Evolutionary conservation across 306 rosid genomes (phyloP), one percentile per base, ranked within the genome.

Genomic region (Cucumis melo): DNA sequence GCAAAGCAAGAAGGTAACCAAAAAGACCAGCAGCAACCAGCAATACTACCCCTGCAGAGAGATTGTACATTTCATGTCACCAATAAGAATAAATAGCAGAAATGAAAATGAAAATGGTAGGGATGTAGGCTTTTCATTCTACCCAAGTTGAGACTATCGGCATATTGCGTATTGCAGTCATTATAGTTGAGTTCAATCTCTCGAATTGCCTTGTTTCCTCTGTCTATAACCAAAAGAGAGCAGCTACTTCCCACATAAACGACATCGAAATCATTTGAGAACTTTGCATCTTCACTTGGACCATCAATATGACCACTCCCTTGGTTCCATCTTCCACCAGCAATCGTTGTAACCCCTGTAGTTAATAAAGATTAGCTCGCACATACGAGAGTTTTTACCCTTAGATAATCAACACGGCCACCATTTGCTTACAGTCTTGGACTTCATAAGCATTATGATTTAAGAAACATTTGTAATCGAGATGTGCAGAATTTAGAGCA

Each of bases 231-330:
- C 88, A 95, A 82, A 79, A 95, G 98, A 78, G 96, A 90, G 84
- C 99, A 95, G 61, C 87, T 95, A 78, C 89, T 92, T 51, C 84
- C 87, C 67, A 83, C 82, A 83, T 92, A 95, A 79, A 90, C 80
- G 57, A 95, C 80, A 79, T 92, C 97, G 73, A 95, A 95, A 82
- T 95, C 98, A 59, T 85, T 87, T 62, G 99, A 95, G 64, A 95
- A 95, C 71, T 88, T 95, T 23, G 99, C 98, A 73, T 95, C 98
- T 78, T 95, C 99, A 89, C 98, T 87, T 75, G 97, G 93, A 84
- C 97, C 99, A 86, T 95, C 99, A 78, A 95, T 89, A 81, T 92
- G 99, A 58, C 94, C 96, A 72, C 91, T 92, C 73, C 88, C 79
- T 79, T 80, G 90, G 63, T 88, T 89, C 89, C 98, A 66, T 88